Evolutionary conservation across 2,329 filamentous ascomycete species (phyloP), one percentile per base, ranked within the genome.

Genomic region (Penicillium brasilianum): DNA sequence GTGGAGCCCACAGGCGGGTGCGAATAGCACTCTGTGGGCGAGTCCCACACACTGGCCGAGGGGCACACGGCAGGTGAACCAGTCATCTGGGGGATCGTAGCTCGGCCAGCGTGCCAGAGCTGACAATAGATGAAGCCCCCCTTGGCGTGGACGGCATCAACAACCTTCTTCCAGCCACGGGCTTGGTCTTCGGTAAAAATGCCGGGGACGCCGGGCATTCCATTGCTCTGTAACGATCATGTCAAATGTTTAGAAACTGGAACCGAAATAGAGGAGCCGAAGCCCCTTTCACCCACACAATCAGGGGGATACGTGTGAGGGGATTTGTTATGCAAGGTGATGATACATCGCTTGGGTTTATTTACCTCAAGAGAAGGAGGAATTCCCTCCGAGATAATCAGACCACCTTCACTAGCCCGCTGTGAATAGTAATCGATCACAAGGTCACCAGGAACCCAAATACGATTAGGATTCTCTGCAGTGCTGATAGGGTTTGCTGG

Each of bases 81-180:
- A 1, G 76, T 78, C 72, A 79, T 78, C 41, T 76, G 65, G 11
- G 77, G 75, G 57, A 77, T 74, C 2, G 81, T 82, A 13, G 77
- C 74, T 53, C 83, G 80, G 7, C 83, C 83, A 2, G 82, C 79
- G 62, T 83, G 80, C 80, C 67, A 72, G 4, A 77, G 60, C 61
- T 78, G 75, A 58, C 70, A 73, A 63, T 74, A 76, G 58, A 85
- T 84, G 64, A 76, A 78, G 9, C 81, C 81, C 7, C 82, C 82
- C 59, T 83, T 82, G 13, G 76, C 76, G 62, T 85, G 83, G 1
- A 85, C 82, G 8, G 78, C 80, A 43, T 83, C 77, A 0, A 82
- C 82, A 28, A 84, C 80, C 59, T 76, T 77, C 63, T 82, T 83
- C 83, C 83, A 85, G 14, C 78, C 81, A 3, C 74, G 72, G 50